Conservation (phyloP, 768 basidiomycete genomes). For the Boletales sp. region DNA sequence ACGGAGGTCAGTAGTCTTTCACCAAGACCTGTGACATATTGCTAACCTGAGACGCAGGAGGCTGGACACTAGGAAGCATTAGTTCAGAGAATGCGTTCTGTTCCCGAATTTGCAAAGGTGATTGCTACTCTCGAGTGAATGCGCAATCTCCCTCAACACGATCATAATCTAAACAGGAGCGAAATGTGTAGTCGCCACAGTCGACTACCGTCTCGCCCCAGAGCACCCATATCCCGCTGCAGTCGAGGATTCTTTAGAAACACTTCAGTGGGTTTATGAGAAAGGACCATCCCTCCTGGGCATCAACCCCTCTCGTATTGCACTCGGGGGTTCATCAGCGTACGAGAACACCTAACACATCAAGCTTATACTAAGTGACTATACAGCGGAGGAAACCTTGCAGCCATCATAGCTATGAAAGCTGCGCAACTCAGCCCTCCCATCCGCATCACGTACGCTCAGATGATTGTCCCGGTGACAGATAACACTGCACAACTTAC, state of each 20-base stretch:
- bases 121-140: neutral
- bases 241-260: conserved; percentile 32
- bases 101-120: conserved; percentile 28
- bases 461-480: conserved; percentile 70
- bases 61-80: conserved; percentile 75
- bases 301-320: conserved; percentile 49
- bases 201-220: conserved; percentile 34
- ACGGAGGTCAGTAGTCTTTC: conserved; percentile 50
- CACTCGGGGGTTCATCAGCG: conserved; percentile 76
- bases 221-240: conserved; percentile 32
- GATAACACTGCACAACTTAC: conserved; percentile 62
- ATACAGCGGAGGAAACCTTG: conserved; percentile 69
- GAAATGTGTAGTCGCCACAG: conserved; percentile 32
- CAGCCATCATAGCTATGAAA: conserved; percentile 64
- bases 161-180: conserved; percentile 14
- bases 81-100: conserved; percentile 57
- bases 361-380: neutral
- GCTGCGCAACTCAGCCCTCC: conserved; percentile 47
- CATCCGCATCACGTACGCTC: conserved; percentile 55
- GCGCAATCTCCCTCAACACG: neutral
- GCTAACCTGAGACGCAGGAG: conserved; percentile 41
- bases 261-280: conserved; percentile 33
- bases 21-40: neutral
- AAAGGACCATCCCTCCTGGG: conserved; percentile 46
- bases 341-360: conserved; percentile 16